Evolutionary conservation across 345 rosid species (phyloP), one percentile per base, ranked within the genome.

Genomic region (Linum trigynum): DNA sequence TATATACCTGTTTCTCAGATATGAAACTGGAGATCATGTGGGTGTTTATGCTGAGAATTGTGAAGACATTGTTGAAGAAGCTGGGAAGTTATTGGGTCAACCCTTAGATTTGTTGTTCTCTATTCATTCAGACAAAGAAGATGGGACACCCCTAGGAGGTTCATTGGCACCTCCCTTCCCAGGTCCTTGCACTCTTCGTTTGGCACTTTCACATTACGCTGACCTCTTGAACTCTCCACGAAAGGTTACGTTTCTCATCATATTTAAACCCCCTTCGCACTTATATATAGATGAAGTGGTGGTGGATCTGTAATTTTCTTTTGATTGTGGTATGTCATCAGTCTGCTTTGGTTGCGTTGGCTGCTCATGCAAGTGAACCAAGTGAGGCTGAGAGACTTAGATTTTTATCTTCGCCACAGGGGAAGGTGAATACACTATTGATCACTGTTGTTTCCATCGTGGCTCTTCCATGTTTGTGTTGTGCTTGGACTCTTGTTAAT

Each of bases 281-380:
- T 15, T 48, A 12, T 48, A 48, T 2, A 9, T 48, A 9, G 53
- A 5, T 48, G 15, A 9, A 48, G 53, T 48, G 15, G 14, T 48
- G 53, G 8, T 14, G 9, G 14, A 48, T 48, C 39, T 59, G 32
- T 12, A 15, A 53, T 68, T 39, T 55, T 23, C 6, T 38, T 17
- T 58, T 39, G 40, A 55, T 62, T 36, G 43, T 65, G 70, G 12
- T 43, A 51, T 36, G 16, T 69, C 69, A 59, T 66, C 82, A 92
- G 98, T 78, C 98, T 74, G 92, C 95, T 61, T 69, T 92, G 81
- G 64, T 86, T 73, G 97, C 98, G 53, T 77, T 92, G 83, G 90
- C 94, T 62, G 96, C 96, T 66, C 90, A 86, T 82, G 95, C 97
- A 61, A 78, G 84, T 68, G 97, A 92, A 74, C 90, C 90, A 57